Evolutionary conservation across 2,329 filamentous ascomycete genomes (phyloP), one percentile per base, ranked within the genome.

Genomic region (Colletotrichum tanaceti): DNA sequence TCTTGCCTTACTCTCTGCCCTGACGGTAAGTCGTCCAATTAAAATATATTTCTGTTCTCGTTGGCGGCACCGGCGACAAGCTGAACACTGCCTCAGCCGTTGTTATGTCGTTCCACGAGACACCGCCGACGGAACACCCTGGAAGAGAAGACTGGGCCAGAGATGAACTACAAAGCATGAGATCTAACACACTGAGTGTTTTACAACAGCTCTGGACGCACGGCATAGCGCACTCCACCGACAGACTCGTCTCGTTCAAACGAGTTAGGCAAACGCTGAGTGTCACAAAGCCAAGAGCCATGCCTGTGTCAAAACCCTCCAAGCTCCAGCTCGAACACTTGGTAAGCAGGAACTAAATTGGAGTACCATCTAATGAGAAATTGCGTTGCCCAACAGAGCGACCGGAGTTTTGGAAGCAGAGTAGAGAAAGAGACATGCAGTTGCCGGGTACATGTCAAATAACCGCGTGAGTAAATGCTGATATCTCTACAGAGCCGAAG

Each of bases 1-100:
- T 90, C 89, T 22, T 94, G 91, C 91, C 82, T 93, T 5, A 79
- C 91, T 4, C 77, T 93, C 10, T 91, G 88, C 71, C 83, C 89
- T 72, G 90, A 93, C 74, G 83, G 86, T 86, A 80, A 9, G 81
- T 73, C 4, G 18, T 10, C 32, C 22, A 3, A 44, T 20, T 16
- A 32, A 18, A 20, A 11, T 18, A 4, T 16, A 14, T 10, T 11
- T 6, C n/a, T 5, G 20, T 22, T 4, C 20, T 64, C 3, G 6
- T 16, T 24, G 58, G 10, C 16, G 38, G n/a, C 66, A 74, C 9
- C 2, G 18, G 14, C 16, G 72, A 61, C 41, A 52, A 58, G 43
- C 65, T 60, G 76, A 57, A 75, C 60, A 4, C 20, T 14, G 14
- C 41, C 10, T 6, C 60, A 87, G 89, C 87, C 71, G 93, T 91